Percentiles rank a stretch among this genome's conserved stretches.
These are phyloP conservation scores for Abelmoschus esculentus DNA, from an alignment of 345 rosid genomes.

Conservation along the genomic window DNA sequence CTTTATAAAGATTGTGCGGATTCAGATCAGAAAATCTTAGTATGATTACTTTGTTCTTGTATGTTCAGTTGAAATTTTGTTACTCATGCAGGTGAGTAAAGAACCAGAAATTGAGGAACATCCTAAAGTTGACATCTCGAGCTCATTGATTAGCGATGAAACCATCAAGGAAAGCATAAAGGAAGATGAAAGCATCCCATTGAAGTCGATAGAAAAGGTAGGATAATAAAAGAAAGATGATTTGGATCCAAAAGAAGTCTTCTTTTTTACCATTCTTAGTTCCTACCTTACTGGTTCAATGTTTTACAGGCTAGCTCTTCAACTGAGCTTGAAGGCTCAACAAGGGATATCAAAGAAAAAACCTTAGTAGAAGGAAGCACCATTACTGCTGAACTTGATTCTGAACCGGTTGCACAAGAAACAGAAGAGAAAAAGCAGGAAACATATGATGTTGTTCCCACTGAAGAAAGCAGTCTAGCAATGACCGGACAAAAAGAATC, in stretches of 20 bases:
- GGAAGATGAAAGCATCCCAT: conserved; percentile 1
- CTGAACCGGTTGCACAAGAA: conserved; percentile 5
- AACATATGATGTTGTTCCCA: conserved; percentile 12
- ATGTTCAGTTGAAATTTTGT: not conserved
- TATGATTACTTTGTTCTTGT: not conserved
- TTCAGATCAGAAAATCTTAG: not conserved
- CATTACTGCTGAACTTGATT: not conserved
- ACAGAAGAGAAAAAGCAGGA: conserved; percentile 14
- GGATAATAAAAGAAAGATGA: not conserved
- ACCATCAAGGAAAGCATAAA: not conserved
- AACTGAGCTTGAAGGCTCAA: not conserved
- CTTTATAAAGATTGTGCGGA: not conserved
- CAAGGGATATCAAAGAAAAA: conserved; percentile 17
- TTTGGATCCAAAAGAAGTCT: not conserved
- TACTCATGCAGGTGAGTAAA: not conserved
- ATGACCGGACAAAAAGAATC: conserved; percentile 5
- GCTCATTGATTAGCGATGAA: not conserved
- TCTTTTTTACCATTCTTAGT: not conserved
- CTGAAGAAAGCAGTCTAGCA: conserved; percentile 12
- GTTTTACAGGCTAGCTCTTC: conserved; percentile 21
- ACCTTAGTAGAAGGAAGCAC: conserved; percentile 3
- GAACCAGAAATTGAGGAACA: conserved; percentile 4
- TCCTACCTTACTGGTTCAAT: conserved; percentile 3
- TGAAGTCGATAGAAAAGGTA: conserved; percentile 19
- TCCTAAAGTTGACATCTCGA: not conserved